Conservation (phyloP, 2,329 filamentous ascomycete genomes). For the Trichoderma hamatum region DNA sequence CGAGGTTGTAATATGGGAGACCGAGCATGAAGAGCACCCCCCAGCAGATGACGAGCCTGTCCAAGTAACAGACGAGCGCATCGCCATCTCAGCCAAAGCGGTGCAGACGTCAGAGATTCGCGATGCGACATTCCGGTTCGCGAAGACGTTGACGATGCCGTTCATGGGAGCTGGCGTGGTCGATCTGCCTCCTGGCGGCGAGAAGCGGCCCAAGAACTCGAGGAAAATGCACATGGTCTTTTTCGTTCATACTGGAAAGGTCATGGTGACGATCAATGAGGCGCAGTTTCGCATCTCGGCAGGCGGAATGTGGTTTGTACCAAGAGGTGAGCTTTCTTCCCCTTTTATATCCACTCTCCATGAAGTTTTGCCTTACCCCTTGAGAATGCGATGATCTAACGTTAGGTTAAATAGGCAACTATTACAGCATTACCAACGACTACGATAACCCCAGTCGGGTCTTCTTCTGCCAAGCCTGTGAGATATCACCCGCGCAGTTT, state of each 20-base stretch:
- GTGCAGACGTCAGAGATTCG: constrained; percentile 62
- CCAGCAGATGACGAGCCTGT: constrained; percentile 58
- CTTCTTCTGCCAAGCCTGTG: constrained; percentile 92
- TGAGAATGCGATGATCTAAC: neutral
- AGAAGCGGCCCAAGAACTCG: constrained; percentile 89
- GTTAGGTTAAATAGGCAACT: constrained; percentile 68
- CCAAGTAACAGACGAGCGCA: constrained; percentile 56
- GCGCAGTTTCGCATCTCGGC: constrained; percentile 80
- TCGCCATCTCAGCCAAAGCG: constrained; percentile 59
- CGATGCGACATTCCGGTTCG: constrained; percentile 78
- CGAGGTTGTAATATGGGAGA: constrained; percentile 66
- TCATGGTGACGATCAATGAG: constrained; percentile 76
- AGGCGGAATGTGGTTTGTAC: constrained; percentile 92
- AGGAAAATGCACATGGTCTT: constrained; percentile 97
- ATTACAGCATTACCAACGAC: constrained; percentile 88
- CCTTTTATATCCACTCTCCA: no score
- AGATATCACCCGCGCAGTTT: constrained; percentile 41
- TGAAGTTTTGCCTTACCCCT: no score
- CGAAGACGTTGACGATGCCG: constrained; percentile 79
- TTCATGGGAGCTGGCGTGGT: constrained; percentile 92
- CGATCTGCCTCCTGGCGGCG: constrained; percentile 78
- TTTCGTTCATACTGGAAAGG: constrained; percentile 82
- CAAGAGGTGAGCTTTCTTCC: constrained; percentile 70
- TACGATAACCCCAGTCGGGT: constrained; percentile 72
- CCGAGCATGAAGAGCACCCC: constrained; percentile 57